Evolutionary conservation across 2,329 filamentous ascomycete species (phyloP), one percentile per base, ranked within the genome.

Genomic region (Penicillium vulpinum): DNA sequence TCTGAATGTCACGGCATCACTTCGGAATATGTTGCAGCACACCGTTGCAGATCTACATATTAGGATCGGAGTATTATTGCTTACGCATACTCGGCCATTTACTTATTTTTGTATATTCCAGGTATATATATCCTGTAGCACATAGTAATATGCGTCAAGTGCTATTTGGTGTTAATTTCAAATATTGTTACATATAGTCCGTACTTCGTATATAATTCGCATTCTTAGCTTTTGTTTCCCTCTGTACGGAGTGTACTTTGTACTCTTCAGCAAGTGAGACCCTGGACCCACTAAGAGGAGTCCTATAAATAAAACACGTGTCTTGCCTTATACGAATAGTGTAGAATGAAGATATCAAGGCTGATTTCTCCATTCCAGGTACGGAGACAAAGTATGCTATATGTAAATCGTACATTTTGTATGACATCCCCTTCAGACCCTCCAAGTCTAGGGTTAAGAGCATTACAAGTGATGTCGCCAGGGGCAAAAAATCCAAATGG

Each of bases 211-310:
- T 31, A 5, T 2, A 31, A 31, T 31, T 13, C 10, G 13, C 11
- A 31, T 31, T 31, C 29, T 11, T 13, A 31, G 16, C 10, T 18
- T 28, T 29, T 29, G 22, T 33, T 13, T 26, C 16, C 22, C 4
- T 28, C 18, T 48, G 26, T 18, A 24, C 29, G 26, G 16, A 2
- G 28, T 15, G 9, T 8, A 21, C 26, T 40, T n/a, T n/a, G n/a
- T n/a, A n/a, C n/a, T n/a, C n/a, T n/a, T n/a, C n/a, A n/a, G n/a
- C 33, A 36, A 29, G 46, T 55, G 48, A 62, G 61, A 65, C 57
- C 59, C 61, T 65, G 61, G 57, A 65, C 59, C 62, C 62, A 65
- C 62, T 6, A 1, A 26, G 45, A 49, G 26, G 48, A 33, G 44
- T 31, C 29, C 24, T 55, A 51, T 51, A 54, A 48, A 48, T 40